These are phyloP conservation scores for Pseudoturritis turrita DNA, from an alignment of 345 rosid species.

Conservation along the genomic window DNA sequence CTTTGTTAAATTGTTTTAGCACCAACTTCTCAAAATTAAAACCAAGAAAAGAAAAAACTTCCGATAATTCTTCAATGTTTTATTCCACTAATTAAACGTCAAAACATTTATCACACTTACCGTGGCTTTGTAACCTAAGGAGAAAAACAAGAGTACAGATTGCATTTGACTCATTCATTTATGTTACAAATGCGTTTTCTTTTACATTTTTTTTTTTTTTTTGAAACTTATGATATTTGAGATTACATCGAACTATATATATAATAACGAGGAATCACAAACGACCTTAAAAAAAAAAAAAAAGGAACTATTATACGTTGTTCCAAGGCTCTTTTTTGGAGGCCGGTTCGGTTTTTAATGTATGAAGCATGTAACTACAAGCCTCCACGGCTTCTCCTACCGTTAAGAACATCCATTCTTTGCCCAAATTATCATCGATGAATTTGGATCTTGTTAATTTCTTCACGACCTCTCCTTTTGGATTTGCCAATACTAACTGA, in stretches of 20 bases:
- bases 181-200: neutral
- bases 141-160: neutral
- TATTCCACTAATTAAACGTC: neutral
- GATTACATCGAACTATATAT: neutral
- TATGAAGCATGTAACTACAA: constrained; percentile 75
- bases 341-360: constrained; percentile 30
- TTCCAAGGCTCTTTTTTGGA: constrained; percentile 34
- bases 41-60: too few relatives aligned
- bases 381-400: constrained; percentile 89
- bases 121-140: neutral
- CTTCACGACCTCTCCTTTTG: constrained; percentile 38
- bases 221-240: neutral
- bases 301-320: constrained; percentile 23
- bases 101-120: neutral
- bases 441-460: constrained; percentile 31
- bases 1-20: too few relatives aligned
- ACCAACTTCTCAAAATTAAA: too few relatives aligned
- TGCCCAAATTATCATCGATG: constrained; percentile 39
- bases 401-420: constrained; percentile 74
- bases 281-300: neutral
- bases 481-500: constrained; percentile 34
- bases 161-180: neutral
- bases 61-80: neutral
- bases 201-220: too few relatives aligned
- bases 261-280: neutral